Percentiles rank a stretch among this genome's conserved stretches.
phyloP scores from a whole-genome alignment of 139 green algal species.

The Micromonas pusilla region DNA sequence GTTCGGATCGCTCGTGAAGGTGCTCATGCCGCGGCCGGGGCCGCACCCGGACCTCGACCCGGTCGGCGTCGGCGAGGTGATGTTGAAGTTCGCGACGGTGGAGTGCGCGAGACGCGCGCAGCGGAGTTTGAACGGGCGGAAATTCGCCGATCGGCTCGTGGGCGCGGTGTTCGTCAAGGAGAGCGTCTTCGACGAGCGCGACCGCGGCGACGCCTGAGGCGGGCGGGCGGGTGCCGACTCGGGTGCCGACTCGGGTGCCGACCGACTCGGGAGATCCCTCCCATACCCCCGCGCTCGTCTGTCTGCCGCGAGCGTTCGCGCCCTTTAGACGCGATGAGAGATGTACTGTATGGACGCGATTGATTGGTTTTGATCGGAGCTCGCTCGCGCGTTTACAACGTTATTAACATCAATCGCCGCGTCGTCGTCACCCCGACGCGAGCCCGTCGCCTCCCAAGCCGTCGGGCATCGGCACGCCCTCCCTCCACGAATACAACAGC shows the following conservation, averaged over 20 bases:
- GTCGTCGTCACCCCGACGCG: too few relatives aligned
- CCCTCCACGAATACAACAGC: neutral
- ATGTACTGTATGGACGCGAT: too few relatives aligned
- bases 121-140: constrained; percentile 18
- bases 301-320: too few relatives aligned
- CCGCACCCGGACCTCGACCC: neutral
- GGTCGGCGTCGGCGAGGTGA: constrained; percentile 6
- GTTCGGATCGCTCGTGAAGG: neutral
- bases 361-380: too few relatives aligned
- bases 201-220: neutral
- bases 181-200: neutral
- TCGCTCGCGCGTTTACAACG: too few relatives aligned
- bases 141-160: constrained; percentile 1
- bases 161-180: neutral
- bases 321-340: too few relatives aligned
- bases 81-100: constrained; percentile 3
- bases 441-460: too few relatives aligned
- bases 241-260: too few relatives aligned
- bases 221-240: neutral
- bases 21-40: constrained; percentile 2
- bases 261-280: too few relatives aligned
- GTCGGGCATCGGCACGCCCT: too few relatives aligned
- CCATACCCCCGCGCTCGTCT: too few relatives aligned
- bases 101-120: constrained; percentile 1
- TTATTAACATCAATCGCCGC: too few relatives aligned